These are phyloP conservation scores for Tuber umbilicatum DNA, from an alignment of 495 filamentous ascomycete genomes.

Conservation along the genomic window DNA sequence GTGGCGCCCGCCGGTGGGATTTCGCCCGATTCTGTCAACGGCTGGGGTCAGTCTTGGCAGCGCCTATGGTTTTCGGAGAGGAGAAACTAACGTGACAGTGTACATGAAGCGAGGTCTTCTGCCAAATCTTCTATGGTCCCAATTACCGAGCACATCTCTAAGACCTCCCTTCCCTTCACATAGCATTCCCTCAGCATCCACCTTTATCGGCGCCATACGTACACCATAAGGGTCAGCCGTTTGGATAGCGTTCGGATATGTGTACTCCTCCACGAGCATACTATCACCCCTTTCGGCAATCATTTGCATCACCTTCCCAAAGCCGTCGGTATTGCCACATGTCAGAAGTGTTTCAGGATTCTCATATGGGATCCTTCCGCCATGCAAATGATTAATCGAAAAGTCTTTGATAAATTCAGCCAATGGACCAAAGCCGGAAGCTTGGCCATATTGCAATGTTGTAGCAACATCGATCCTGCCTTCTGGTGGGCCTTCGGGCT, in stretches of 20 bases:
- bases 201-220: constrained; percentile 61
- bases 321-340: constrained; percentile 76
- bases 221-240: constrained; percentile 62
- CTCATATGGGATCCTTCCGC: constrained; percentile 64
- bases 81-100: constrained; percentile 61
- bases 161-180: constrained; percentile 61
- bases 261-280: constrained; percentile 68
- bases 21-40: constrained; percentile 61
- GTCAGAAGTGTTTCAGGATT: constrained; percentile 68
- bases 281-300: constrained; percentile 58
- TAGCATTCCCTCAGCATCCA: constrained; percentile 73
- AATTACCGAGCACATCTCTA: constrained; percentile 69
- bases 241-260: constrained; percentile 67
- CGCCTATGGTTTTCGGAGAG: neutral
- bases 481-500: constrained; percentile 52
- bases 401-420: constrained; percentile 71
- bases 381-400: constrained; percentile 67
- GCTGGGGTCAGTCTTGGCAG: neutral
- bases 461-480: constrained; percentile 64
- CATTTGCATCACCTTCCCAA: constrained; percentile 66
- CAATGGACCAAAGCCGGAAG: constrained; percentile 69
- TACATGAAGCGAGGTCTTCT: constrained; percentile 79
- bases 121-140: constrained; percentile 63
- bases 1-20: constrained; percentile 78
- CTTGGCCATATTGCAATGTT: constrained; percentile 78